These are phyloP conservation scores for Dimargaris cristalligena DNA, from an alignment of 192 early-diverging fungal species.

Conservation along the genomic window DNA sequence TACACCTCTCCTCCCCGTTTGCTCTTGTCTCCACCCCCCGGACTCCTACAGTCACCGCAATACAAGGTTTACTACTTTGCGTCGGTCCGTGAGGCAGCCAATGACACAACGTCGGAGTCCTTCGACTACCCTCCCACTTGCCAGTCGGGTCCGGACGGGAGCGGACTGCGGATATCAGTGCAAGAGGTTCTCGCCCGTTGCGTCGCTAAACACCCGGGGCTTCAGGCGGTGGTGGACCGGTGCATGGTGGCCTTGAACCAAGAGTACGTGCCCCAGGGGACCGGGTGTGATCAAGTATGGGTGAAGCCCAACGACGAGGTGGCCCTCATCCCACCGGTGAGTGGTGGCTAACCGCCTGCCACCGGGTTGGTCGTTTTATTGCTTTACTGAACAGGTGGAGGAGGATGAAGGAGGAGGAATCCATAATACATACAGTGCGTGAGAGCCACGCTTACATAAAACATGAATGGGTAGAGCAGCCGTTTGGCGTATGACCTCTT, in stretches of 20 bases:
- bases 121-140: too few species aligned
- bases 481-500: too few species aligned
- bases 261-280: neutral
- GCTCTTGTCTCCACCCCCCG: neutral
- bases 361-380: too few species aligned
- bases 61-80: conserved; percentile 6
- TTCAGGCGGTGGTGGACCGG: neutral
- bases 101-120: neutral
- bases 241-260: conserved; percentile 1
- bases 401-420: too few species aligned
- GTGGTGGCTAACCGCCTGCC: neutral
- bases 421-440: too few species aligned
- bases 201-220: neutral
- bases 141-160: too few species aligned
- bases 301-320: neutral
- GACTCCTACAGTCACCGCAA: neutral
- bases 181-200: neutral
- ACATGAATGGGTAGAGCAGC: too few species aligned
- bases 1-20: neutral
- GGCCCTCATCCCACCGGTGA: conserved; percentile 3
- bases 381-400: too few species aligned
- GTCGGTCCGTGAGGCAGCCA: neutral
- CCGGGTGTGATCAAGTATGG: too few species aligned
- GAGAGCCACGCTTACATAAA: too few species aligned
- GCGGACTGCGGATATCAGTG: neutral